Base-by-base conservation (phyloP, 805 yeast species). In the Metschnikowia aberdeeniae region DNA sequence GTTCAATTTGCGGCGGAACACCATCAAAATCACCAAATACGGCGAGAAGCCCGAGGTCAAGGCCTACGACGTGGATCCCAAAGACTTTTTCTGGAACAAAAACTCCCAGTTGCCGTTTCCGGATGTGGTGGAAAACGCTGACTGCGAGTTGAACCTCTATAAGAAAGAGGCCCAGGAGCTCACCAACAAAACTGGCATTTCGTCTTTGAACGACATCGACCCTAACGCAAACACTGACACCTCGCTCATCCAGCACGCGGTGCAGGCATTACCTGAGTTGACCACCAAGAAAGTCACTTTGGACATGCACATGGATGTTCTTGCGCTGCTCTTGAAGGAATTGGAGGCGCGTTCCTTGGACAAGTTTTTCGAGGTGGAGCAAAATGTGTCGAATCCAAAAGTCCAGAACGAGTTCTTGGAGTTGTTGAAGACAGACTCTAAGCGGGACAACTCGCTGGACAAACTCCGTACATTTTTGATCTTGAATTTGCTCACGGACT, bases 101-200 rank as follows among this genome's bases (percentile, higher is more conserved):
- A 90, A 93, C 66, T 75, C 95, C 10, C 84, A 84, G 41, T 69
- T 88, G 46, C 98, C 99, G 32, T 93, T 93, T 72, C 99, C 99
- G 1, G 97, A 92, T 61, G 98, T 95, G n/a, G 99, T 95, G 29
- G 99, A 93, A 63, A 88, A 88, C 64, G 95, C 95, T 17, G 98
- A 93, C 59, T 67, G 75, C 24, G 97, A 89, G 47, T 73, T 90
- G 49, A 80, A 84, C 47, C 73, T 76, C 44, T 93, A 93, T 67
- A 92, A 90, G 54, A 77, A 78, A 46, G 97, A 89, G 56, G 96
- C 97, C 1, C 84, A 83, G 50, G 95, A 86, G 47, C 74, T 95
- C 42, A 89, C 97, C 1, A 77, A 78, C 40, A 81, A 78, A 52
- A 84, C 96, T 1, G 87, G 86, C 33, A 79, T 82, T 2, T 73